Percentiles rank a stretch among this genome's conserved stretches.
phyloP scores from a whole-genome alignment of 345 rosid genomes.

The Microthlaspi erraticum region DNA sequence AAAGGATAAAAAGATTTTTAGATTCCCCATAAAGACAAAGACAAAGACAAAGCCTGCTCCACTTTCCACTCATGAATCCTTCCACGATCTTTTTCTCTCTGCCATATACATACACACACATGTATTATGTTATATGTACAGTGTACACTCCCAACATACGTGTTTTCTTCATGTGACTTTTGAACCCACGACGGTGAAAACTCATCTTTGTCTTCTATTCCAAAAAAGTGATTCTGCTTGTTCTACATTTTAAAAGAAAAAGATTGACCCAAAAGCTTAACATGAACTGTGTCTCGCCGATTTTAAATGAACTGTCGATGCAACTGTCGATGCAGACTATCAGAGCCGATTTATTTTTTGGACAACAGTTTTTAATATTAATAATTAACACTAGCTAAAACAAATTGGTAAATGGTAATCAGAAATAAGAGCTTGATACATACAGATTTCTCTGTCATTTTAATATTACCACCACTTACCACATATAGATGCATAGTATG shows the following conservation, averaged over 20 bases:
- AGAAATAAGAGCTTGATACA: neutral
- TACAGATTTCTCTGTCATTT: neutral
- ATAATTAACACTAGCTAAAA: neutral
- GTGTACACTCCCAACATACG: slow-evolving; percentile 30
- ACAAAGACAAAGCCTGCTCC: slow-evolving; percentile 44
- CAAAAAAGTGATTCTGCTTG: slow-evolving; percentile 22
- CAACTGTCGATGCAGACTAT: slow-evolving; percentile 24
- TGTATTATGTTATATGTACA: slow-evolving; percentile 3
- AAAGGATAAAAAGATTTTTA: slow-evolving; percentile 15
- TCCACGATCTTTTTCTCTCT: slow-evolving; percentile 40
- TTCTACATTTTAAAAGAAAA: neutral
- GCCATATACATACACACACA: slow-evolving; percentile 24
- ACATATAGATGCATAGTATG: slow-evolving; percentile 16
- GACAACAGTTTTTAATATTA: neutral
- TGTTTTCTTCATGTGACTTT: slow-evolving; percentile 44
- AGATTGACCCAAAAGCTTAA: slow-evolving; percentile 16
- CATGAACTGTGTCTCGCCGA: slow-evolving; percentile 23
- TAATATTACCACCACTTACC: slow-evolving; percentile 26
- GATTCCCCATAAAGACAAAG: slow-evolving; percentile 45
- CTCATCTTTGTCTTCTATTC: slow-evolving; percentile 43
- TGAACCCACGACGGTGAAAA: slow-evolving; percentile 41
- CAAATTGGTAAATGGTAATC: slow-evolving; percentile 2
- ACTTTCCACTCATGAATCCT: slow-evolving; percentile 46
- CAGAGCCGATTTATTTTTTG: slow-evolving; percentile 7
- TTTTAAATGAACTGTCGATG: too few relatives aligned